Percentiles rank a stretch among this genome's conserved stretches.
Conservation (phyloP, 441 rosid species). For the Brassica hybrid region DNA sequence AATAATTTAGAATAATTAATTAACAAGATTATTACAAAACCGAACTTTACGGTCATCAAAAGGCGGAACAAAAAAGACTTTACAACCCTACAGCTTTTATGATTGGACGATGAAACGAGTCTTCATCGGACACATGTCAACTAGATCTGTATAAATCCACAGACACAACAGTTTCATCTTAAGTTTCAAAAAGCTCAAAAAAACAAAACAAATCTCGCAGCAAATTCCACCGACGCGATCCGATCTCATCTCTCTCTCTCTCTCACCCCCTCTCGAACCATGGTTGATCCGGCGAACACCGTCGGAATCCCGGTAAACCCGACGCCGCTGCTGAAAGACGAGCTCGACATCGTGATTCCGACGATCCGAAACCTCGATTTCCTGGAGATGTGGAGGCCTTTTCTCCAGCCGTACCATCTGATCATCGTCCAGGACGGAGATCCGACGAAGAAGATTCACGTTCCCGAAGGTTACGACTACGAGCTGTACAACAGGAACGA, state of each 20-base stretch:
- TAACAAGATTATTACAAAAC: neutral
- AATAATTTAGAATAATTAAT: no score
- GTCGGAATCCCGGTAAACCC: constrained; percentile 39
- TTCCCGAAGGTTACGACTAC: constrained; percentile 89
- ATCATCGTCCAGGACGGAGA: constrained; percentile 98
- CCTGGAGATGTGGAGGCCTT: constrained; percentile 98
- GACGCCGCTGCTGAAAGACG: constrained; percentile 65
- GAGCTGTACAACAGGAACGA: constrained; percentile 92
- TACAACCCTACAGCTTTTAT: neutral
- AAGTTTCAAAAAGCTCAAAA: neutral
- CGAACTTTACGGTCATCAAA: constrained; percentile 5
- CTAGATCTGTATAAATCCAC: constrained; percentile 3
- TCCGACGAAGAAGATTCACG: constrained; percentile 79
- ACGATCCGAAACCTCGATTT: constrained; percentile 92
- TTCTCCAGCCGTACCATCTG: constrained; percentile 88
- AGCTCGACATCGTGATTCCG: constrained; percentile 89
- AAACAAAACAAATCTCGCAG: neutral
- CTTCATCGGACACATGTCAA: neutral
- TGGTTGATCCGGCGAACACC: constrained; percentile 69
- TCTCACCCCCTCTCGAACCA: constrained; percentile 20
- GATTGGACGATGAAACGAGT: neutral
- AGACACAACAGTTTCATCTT: neutral
- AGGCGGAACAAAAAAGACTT: neutral
- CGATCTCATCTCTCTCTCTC: constrained; percentile 16
- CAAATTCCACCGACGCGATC: constrained; percentile 28